Evolutionary conservation across 768 basidiomycete species (phyloP).

Genomic region (Phaffia australis): DNA sequence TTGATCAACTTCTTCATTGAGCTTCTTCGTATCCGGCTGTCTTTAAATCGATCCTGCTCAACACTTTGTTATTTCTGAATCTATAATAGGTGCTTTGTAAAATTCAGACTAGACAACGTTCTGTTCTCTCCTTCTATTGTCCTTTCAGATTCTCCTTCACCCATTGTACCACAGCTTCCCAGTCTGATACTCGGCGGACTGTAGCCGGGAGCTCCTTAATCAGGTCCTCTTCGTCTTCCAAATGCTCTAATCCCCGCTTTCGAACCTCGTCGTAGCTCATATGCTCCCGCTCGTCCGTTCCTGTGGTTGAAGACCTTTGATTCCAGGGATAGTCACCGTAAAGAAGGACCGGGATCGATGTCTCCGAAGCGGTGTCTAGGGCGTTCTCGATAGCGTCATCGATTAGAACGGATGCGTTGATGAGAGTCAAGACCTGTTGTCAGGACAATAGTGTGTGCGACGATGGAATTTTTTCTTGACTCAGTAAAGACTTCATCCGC

Average conservation of each 20-base stretch:
- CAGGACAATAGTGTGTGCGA: background rate
- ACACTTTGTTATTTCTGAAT: too few relatives aligned
- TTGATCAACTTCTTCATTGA: too few relatives aligned
- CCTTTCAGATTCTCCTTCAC: too few relatives aligned
- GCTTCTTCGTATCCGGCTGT: too few relatives aligned
- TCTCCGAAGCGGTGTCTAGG: constrained; percentile 13
- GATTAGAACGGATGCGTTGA: constrained; percentile 21
- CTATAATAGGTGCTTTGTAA: too few relatives aligned
- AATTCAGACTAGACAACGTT: too few relatives aligned
- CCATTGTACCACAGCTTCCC: too few relatives aligned
- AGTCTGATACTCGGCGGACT: too few relatives aligned
- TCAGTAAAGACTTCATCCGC: too few relatives aligned
- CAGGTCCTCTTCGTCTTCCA: constrained; percentile 10
- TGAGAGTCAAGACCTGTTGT: constrained; percentile 6
- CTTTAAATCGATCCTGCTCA: too few relatives aligned
- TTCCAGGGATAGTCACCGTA: constrained; percentile 24
- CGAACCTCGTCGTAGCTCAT: constrained; percentile 7
- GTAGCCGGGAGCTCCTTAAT: background rate
- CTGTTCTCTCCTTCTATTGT: too few relatives aligned
- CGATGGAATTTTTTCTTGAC: too few relatives aligned
- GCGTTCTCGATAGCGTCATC: constrained; percentile 26
- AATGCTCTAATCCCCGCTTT: background rate
- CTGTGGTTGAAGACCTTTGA: constrained; percentile 1
- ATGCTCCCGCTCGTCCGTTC: constrained; percentile 7
- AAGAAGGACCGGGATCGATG: constrained; percentile 20